Percentiles rank a stretch among this genome's conserved stretches.
phyloP scores from a whole-genome alignment of 2,329 filamentous ascomycete species.

The Aspergillus persii region DNA sequence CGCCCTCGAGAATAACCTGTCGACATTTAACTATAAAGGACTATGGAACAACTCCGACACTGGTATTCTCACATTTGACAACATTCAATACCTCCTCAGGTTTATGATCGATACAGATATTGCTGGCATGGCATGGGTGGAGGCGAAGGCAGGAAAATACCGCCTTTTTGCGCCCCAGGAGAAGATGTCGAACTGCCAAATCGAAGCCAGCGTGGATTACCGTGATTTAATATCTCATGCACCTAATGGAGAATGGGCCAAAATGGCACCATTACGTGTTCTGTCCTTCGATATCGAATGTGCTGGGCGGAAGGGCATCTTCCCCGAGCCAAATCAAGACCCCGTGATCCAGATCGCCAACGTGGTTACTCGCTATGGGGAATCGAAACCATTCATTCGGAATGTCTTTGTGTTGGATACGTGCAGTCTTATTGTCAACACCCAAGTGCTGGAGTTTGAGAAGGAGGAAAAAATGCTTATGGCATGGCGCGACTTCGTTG shows the following conservation, averaged over 20 bases:
- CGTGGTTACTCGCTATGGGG: slow-evolving; percentile 89
- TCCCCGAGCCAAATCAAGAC: slow-evolving; percentile 87
- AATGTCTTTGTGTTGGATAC: slow-evolving; percentile 96
- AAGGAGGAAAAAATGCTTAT: slow-evolving; percentile 87
- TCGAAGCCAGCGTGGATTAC: slow-evolving; percentile 85
- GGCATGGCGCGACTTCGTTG: slow-evolving; percentile 84
- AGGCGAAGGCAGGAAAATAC: slow-evolving; percentile 73
- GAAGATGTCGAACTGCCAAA: slow-evolving; percentile 89
- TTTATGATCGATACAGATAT: slow-evolving; percentile 99
- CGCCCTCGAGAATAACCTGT: slow-evolving; percentile 65
- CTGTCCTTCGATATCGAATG: slow-evolving; percentile 99
- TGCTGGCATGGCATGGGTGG: slow-evolving; percentile 96
- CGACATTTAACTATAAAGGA: slow-evolving; percentile 79
- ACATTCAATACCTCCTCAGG: slow-evolving; percentile 86
- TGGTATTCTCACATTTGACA: slow-evolving; percentile 89
- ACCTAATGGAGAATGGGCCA: slow-evolving; percentile 91
- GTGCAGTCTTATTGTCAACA: slow-evolving; percentile 91
- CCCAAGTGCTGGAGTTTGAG: slow-evolving; percentile 80
- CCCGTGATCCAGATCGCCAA: slow-evolving; percentile 98
- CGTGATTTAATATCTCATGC: slow-evolving; percentile 80
- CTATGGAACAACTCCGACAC: slow-evolving; percentile 73
- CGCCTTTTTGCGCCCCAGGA: slow-evolving; percentile 63
- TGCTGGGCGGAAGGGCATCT: slow-evolving; percentile 94
- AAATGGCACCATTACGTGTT: slow-evolving; percentile 91
- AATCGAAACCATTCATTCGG: slow-evolving; percentile 89